Percentiles rank a stretch among this genome's conserved stretches.
Conservation (phyloP, 176 grass and related monocot genomes). For the Echinochloa phyllopogon region DNA sequence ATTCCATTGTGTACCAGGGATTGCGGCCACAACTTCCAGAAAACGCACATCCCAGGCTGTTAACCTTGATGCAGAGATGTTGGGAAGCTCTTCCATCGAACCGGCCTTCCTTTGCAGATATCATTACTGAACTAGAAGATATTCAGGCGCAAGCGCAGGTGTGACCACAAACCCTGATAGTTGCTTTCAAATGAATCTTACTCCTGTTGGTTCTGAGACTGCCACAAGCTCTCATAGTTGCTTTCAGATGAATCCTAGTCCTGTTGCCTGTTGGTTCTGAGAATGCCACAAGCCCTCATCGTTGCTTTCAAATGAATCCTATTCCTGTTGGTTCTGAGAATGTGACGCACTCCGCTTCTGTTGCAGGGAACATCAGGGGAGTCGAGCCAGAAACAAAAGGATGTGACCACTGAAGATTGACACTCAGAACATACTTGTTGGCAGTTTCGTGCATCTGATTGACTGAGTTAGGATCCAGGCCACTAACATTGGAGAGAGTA, state of each 20-base stretch:
- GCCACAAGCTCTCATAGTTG: not conserved
- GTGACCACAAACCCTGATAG: not conserved
- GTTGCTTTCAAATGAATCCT: not conserved
- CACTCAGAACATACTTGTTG: constrained; percentile 27
- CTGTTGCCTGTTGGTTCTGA: too few species aligned
- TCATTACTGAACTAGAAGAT: constrained; percentile 65
- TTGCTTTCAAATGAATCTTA: not conserved
- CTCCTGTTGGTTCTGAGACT: not conserved
- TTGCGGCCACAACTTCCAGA: constrained; percentile 58
- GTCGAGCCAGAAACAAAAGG: constrained; percentile 25
- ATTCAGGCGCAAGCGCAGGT: constrained; percentile 62
- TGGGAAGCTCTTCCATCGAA: constrained; percentile 56
- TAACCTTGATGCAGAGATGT: constrained; percentile 67
- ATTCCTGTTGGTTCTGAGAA: not conserved
- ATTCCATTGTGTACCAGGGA: constrained; percentile 54
- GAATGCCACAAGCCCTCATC: not conserved
- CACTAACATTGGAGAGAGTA: constrained; percentile 11
- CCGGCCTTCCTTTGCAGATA: constrained; percentile 64
- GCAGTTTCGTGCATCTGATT: not conserved
- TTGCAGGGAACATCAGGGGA: constrained; percentile 35
- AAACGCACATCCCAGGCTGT: constrained; percentile 54
- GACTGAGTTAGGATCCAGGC: not conserved
- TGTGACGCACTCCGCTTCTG: not conserved
- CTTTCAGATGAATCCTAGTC: not conserved
- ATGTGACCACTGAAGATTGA: constrained; percentile 3